Evolutionary conservation across 345 rosid species (phyloP).

Genomic region (Trapa incisa): DNA sequence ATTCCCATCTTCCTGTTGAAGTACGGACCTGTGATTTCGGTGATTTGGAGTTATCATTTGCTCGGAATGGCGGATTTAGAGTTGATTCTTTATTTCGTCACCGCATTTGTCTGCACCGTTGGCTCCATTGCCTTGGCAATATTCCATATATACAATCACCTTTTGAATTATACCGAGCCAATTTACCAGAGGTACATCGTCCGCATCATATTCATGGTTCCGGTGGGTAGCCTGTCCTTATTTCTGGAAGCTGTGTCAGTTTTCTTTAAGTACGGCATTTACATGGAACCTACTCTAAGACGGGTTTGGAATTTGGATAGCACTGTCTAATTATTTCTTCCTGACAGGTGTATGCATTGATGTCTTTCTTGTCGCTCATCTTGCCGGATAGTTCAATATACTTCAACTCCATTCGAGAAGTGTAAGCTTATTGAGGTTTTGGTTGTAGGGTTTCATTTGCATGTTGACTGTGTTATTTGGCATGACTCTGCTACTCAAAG

Average conservation of each 20-base stretch:
- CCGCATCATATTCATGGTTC: conserved; percentile 95
- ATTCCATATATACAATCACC: conserved; percentile 73
- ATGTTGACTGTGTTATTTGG: not conserved
- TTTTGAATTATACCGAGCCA: conserved; percentile 85
- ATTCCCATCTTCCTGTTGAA: not conserved
- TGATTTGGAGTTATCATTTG: not conserved
- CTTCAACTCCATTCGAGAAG: conserved; percentile 89
- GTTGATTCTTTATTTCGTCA: conserved; percentile 32
- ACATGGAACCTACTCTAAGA: not conserved
- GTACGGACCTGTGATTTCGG: not conserved
- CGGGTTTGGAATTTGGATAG: not conserved
- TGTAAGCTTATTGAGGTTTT: conserved; percentile 37
- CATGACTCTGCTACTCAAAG: not conserved
- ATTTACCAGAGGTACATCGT: conserved; percentile 90
- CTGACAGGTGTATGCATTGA: conserved; percentile 70
- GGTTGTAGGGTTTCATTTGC: not conserved
- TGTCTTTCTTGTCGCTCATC: conserved; percentile 79
- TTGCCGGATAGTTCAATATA: conserved; percentile 65
- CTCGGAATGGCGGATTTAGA: conserved; percentile 44
- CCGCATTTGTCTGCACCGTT: conserved; percentile 55
- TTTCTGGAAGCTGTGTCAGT: not conserved
- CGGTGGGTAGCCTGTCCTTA: conserved; percentile 34
- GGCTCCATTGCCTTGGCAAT: conserved; percentile 69
- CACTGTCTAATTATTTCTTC: not conserved
- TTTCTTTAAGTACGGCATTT: not conserved